Conservation (phyloP, 202 grass and related monocot genomes). For the Carex arenaria region DNA sequence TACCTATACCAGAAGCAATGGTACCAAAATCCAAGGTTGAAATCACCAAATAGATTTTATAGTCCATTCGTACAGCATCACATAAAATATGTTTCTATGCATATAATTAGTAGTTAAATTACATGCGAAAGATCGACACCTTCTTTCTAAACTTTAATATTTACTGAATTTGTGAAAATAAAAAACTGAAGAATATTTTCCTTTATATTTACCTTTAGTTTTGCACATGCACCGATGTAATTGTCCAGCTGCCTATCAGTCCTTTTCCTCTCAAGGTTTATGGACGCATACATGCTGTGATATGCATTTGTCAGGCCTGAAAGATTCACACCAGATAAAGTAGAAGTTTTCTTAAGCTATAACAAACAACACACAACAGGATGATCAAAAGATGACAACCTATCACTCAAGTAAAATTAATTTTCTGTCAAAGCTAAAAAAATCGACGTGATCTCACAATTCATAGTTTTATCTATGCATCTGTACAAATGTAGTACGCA, state of each 20-base stretch:
- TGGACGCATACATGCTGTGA: conserved; percentile 41
- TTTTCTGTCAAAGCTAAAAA: neutral
- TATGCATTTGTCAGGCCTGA: conserved; percentile 32
- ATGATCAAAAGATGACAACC: neutral
- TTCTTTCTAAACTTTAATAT: neutral
- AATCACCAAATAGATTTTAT: neutral
- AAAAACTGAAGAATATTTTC: neutral
- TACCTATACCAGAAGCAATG: neutral
- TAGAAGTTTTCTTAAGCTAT: neutral
- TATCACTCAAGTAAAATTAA: neutral
- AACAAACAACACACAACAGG: neutral
- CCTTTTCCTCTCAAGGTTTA: conserved; percentile 46
- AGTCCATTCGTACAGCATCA: neutral
- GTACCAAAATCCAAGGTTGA: neutral
- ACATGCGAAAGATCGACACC: conserved; percentile 5
- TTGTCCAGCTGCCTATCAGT: conserved; percentile 40
- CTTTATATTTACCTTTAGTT: conserved; percentile 45
- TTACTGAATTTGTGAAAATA: conserved; percentile 5
- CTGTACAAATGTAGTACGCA: neutral
- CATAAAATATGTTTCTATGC: neutral
- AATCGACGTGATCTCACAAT: too few species aligned
- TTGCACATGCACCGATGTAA: conserved; percentile 44
- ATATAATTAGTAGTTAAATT: neutral
- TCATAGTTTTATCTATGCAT: neutral
- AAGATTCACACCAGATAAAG: conserved; percentile 55